phyloP scores from a whole-genome alignment of 306 rosid genomes.

The Prinsepia uniflora region DNA sequence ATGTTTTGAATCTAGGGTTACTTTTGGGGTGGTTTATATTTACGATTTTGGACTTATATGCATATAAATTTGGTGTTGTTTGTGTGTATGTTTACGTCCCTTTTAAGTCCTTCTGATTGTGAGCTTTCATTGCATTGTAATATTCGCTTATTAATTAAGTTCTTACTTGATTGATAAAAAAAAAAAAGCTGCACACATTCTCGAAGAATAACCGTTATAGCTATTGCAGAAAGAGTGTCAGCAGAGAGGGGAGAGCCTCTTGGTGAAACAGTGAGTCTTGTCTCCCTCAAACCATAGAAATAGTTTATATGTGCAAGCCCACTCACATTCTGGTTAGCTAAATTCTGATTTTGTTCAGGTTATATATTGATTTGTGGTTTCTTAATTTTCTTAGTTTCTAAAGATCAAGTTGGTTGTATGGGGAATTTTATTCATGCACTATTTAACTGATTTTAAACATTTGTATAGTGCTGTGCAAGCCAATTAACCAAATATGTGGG shows the following conservation, averaged over 20 bases:
- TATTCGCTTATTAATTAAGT: no score
- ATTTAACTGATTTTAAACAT: background rate
- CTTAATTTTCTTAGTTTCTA: background rate
- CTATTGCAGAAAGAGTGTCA: conserved; percentile 56
- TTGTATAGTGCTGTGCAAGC: background rate
- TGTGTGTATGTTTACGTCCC: no score
- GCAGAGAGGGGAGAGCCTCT: conserved; percentile 56
- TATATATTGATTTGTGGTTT: conserved; percentile 3
- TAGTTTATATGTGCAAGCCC: conserved; percentile 16
- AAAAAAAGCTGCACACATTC: conserved; percentile 65
- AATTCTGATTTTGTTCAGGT: conserved; percentile 6
- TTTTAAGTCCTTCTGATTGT: no score
- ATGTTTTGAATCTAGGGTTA: no score
- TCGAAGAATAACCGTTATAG: conserved; percentile 56
- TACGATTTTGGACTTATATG: no score
- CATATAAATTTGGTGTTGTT: no score
- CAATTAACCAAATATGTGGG: background rate
- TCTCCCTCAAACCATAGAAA: conserved; percentile 20
- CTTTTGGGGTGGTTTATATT: no score
- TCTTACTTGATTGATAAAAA: no score
- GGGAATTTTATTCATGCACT: background rate
- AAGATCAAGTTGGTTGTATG: background rate
- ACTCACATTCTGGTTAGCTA: conserved; percentile 46
- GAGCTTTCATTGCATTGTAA: no score
- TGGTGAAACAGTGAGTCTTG: conserved; percentile 51